Conservation (phyloP, 768 basidiomycete genomes). For the Scleroderma bovista region DNA sequence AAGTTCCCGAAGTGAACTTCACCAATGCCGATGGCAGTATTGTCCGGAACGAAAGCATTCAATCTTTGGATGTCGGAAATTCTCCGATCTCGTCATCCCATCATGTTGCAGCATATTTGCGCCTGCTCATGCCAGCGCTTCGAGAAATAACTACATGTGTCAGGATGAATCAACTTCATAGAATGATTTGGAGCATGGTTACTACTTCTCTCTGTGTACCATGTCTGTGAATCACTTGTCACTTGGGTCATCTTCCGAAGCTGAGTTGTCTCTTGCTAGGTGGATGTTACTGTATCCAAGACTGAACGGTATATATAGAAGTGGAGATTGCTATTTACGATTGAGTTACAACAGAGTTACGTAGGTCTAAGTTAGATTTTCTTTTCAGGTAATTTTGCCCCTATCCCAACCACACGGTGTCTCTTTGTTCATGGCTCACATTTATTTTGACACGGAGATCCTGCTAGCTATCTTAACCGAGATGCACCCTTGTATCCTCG, state of each 20-base stretch:
- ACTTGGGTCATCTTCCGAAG: not conserved
- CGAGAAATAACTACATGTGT: not conserved
- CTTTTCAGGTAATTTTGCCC: too few relatives aligned
- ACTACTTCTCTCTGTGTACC: not conserved
- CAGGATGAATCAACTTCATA: not conserved
- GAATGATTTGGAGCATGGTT: not conserved
- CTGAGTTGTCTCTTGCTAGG: too few relatives aligned
- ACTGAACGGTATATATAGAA: too few relatives aligned
- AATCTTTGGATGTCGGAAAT: not conserved
- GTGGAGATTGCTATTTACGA: too few relatives aligned
- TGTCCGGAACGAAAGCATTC: not conserved
- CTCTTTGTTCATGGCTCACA: too few relatives aligned
- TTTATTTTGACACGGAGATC: too few relatives aligned
- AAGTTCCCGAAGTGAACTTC: not conserved
- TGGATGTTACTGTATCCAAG: too few relatives aligned
- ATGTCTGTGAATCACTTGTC: not conserved
- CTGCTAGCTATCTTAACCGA: too few relatives aligned
- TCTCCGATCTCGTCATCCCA: not conserved
- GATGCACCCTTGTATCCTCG: too few relatives aligned
- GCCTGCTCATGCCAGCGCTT: not conserved
- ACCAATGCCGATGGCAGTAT: not conserved
- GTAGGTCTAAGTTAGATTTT: too few relatives aligned
- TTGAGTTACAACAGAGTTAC: too few relatives aligned
- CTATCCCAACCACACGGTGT: too few relatives aligned
- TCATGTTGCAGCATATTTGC: not conserved